phyloP scores from a whole-genome alignment of 208 protist species.

The Acanthamoeba lenticulata region DNA sequence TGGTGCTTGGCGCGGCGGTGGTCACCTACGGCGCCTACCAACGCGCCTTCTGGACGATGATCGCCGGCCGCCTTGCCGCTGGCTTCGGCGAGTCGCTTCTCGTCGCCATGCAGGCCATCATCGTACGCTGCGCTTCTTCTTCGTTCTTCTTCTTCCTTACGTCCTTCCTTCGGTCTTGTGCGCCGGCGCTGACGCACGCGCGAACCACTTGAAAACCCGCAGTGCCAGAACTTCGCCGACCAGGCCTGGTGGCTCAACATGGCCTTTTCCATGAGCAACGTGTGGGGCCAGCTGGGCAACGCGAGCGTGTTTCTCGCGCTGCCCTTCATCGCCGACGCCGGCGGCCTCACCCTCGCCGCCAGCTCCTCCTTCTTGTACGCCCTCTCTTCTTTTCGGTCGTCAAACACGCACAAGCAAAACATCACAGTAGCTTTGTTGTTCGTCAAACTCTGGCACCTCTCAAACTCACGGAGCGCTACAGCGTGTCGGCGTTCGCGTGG shows the following conservation, averaged over 20 bases:
- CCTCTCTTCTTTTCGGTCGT: background rate
- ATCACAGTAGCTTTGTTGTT: background rate
- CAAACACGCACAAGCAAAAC: no score
- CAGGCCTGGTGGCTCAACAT: constrained; percentile 66
- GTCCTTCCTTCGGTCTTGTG: no score
- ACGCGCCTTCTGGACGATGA: background rate
- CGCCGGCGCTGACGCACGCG: background rate
- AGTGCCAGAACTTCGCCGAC: constrained; percentile 36
- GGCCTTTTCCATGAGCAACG: constrained; percentile 55
- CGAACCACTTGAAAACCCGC: background rate
- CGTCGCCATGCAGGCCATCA: constrained; percentile 57
- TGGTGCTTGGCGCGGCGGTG: background rate
- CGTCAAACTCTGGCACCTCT: background rate
- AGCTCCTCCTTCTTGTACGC: background rate
- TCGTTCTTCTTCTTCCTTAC: background rate
- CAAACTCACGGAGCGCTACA: no score
- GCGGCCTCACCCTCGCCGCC: constrained; percentile 7
- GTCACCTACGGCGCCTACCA: background rate
- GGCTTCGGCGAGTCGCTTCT: constrained; percentile 41
- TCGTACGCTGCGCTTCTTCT: background rate
- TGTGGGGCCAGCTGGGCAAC: constrained; percentile 55
- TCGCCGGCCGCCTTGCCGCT: background rate
- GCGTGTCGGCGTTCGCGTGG: constrained; percentile 48
- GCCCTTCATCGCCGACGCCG: background rate
- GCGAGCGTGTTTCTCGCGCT: constrained; percentile 31